Percentiles rank a stretch among this genome's conserved stretches.
These are phyloP conservation scores for Venturia effusa DNA, from an alignment of 2,329 filamentous ascomycete species.

Conservation along the genomic window DNA sequence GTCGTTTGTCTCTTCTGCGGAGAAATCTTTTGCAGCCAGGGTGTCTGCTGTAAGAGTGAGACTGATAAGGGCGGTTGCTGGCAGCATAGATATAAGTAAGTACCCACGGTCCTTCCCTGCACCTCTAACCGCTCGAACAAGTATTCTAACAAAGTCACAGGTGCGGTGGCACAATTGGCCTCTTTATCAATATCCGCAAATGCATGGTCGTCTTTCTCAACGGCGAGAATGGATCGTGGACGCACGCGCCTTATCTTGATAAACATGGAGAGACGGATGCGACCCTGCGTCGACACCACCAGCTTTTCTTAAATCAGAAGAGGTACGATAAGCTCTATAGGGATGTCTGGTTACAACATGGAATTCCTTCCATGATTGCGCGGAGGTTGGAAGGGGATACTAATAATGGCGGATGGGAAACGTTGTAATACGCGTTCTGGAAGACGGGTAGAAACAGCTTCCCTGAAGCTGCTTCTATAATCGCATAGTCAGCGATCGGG, in stretches of 20 bases:
- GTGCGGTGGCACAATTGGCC: slow-evolving; percentile 79
- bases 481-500: not conserved
- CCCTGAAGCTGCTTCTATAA: not conserved
- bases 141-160: slow-evolving; percentile 32
- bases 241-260: slow-evolving; percentile 85
- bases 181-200: slow-evolving; percentile 95
- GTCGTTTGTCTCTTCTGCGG: slow-evolving; percentile 91
- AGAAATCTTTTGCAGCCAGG: slow-evolving; percentile 93
- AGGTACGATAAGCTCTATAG: slow-evolving; percentile 82
- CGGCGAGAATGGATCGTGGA: slow-evolving; percentile 70
- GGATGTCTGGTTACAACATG: slow-evolving; percentile 76
- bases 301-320: slow-evolving; percentile 86
- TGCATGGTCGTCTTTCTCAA: slow-evolving; percentile 86
- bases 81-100: slow-evolving; percentile 78
- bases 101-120: slow-evolving; percentile 15
- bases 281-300: slow-evolving; percentile 73
- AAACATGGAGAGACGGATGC: slow-evolving; percentile 91
- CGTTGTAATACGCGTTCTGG: slow-evolving; percentile 23
- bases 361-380: slow-evolving; percentile 79
- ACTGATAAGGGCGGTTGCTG: slow-evolving; percentile 65
- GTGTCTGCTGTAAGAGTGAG: slow-evolving; percentile 73
- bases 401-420: slow-evolving; percentile 97
- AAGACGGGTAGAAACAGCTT: not conserved
- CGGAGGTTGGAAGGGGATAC: slow-evolving; percentile 88
- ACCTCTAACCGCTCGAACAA: not conserved